Evolutionary conservation across 1,284 basidiomycete species (phyloP).

Genomic region (Chalciporus piperatoides): DNA sequence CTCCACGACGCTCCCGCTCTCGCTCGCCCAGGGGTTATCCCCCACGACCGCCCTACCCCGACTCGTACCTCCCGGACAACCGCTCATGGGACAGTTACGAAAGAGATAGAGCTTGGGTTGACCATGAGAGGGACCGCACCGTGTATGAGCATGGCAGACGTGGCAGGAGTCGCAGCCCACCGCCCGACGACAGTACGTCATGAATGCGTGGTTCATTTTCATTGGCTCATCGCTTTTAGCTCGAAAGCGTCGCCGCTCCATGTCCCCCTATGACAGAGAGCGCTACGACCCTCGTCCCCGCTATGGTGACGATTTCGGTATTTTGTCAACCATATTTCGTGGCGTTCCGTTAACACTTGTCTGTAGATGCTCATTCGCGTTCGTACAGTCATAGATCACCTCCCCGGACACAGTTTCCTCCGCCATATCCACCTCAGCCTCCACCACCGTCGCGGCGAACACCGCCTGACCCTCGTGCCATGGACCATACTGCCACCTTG

Average conservation of each 20-base stretch:
- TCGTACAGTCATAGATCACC: constrained; percentile 62
- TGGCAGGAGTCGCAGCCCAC: constrained; percentile 71
- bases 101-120: constrained; percentile 62
- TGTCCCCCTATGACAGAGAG: constrained; percentile 79
- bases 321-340: constrained; percentile 4
- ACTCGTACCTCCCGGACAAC: constrained; percentile 53
- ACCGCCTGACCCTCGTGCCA: constrained; percentile 76
- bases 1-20: constrained; percentile 72
- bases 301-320: constrained; percentile 77
- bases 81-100: constrained; percentile 69
- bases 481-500: constrained; percentile 77
- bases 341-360: constrained; percentile 12
- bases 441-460: constrained; percentile 44
- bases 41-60: constrained; percentile 54
- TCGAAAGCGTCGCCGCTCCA: constrained; percentile 79
- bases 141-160: constrained; percentile 58
- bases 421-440: constrained; percentile 41
- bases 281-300: constrained; percentile 77
- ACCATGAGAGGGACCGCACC: constrained; percentile 64
- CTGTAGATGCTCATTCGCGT: constrained; percentile 60
- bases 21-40: constrained; percentile 64
- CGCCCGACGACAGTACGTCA: constrained; percentile 58
- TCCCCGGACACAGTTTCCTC: constrained; percentile 46
- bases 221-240: constrained; percentile 35
- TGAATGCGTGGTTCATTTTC: not conserved